Evolutionary conservation across 768 basidiomycete species (phyloP), one percentile per base, ranked within the genome.

Genomic region (Kwoniella botswanensis): DNA sequence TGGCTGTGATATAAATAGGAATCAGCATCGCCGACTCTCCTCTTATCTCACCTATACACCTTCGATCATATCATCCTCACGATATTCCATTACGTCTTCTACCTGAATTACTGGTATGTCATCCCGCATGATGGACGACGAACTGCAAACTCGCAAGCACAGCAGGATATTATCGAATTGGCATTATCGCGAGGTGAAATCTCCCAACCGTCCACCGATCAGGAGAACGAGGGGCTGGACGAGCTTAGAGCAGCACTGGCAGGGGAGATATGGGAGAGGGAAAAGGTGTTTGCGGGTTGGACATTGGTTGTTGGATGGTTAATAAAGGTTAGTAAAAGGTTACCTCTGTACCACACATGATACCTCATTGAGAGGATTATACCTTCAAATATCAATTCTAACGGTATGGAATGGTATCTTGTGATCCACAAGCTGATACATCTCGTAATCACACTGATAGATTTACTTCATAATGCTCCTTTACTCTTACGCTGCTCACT

Each of bases 401-500:
- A 21, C 10, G n/a, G 5, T 13, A 55, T 55, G 15, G 15, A 4
- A 11, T 12, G 54, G 9, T 55, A 22, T n/a, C 6, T 55, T 55
- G 12, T 55, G 54, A 55, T 10, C n/a, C 3, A 55, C 4, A 12
- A 22, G 24, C 21, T 12, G n/a, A 55, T 55, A 2, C 21, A 55
- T 55, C 1, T 3, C 6, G 1, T 21, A 2, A n/a, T 42, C 10
- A 62, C 29, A 41, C 55, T 35, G 1, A 29, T 67, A 98, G 96
- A 86, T 96, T 67, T 99, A 97, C 86, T 94, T 99, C 83, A 91
- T 91, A 55, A 85, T 92, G 53, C 84, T 94, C 67, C 85, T 98
- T 41, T 99, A 98, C 84, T 98, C 96, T 15, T 98, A 92, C 82
- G 94, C 94, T 3, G 86, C 89, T 2, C 97, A 98, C 83, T 90